Conservation (phyloP, 2,329 filamentous ascomycete genomes). For the Scolecobasidium constrictum region DNA sequence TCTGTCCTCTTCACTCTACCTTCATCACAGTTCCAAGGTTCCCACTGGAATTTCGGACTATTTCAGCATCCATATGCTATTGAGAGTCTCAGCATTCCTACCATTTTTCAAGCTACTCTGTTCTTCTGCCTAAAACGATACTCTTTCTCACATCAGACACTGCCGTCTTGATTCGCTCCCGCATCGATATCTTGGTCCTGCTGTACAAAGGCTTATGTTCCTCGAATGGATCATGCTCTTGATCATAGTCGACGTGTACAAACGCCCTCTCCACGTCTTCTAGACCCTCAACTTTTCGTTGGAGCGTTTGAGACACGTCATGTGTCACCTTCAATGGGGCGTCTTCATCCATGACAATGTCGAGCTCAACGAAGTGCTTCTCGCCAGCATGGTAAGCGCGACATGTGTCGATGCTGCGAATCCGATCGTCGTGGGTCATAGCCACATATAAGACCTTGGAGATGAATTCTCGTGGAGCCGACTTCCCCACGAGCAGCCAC, state of each 20-base stretch:
- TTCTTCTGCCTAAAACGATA: too few relatives aligned
- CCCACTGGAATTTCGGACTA: too few relatives aligned
- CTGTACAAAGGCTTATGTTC: constrained; percentile 27
- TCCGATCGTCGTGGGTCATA: constrained; percentile 42
- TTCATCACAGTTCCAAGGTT: too few relatives aligned
- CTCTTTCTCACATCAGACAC: neutral
- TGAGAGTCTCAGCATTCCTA: too few relatives aligned
- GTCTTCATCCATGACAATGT: constrained; percentile 48
- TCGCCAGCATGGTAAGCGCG: constrained; percentile 52
- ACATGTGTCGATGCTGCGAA: constrained; percentile 49
- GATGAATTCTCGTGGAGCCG: constrained; percentile 46
- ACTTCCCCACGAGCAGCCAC: constrained; percentile 50
- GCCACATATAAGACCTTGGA: constrained; percentile 46
- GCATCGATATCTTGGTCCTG: neutral
- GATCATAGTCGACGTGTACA: constrained; percentile 39
- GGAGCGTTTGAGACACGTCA: constrained; percentile 48
- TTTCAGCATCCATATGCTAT: too few relatives aligned
- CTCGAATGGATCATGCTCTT: constrained; percentile 26
- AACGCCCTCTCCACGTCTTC: constrained; percentile 34
- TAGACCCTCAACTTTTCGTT: constrained; percentile 48
- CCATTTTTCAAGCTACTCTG: too few relatives aligned
- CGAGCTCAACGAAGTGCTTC: constrained; percentile 51
- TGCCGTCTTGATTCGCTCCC: neutral
- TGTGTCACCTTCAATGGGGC: constrained; percentile 46
- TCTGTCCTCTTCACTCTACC: too few relatives aligned